Percentiles rank a stretch among this genome's conserved stretches.
Conservation (phyloP, 345 rosid species). For the Conringia planisiliqua region DNA sequence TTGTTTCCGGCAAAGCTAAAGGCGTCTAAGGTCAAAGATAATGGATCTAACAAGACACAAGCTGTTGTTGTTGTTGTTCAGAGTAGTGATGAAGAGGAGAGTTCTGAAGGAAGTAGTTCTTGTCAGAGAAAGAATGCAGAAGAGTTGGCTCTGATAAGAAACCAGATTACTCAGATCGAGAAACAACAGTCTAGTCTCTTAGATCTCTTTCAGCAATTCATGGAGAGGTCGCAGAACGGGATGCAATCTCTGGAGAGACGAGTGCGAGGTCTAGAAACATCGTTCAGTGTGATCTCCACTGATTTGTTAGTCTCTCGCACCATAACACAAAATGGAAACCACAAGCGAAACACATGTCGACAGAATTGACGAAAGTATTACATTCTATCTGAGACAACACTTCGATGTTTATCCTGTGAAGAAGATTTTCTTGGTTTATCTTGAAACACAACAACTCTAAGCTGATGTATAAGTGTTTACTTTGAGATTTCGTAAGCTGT, state of each 20-base stretch:
- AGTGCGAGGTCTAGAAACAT: constrained; percentile 81
- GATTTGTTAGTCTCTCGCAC: constrained; percentile 44
- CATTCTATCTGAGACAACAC: not conserved
- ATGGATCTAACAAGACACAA: constrained; percentile 40
- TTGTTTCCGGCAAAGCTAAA: constrained; percentile 35
- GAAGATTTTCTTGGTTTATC: not conserved
- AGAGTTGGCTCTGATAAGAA: constrained; percentile 58
- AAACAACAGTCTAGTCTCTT: constrained; percentile 77
- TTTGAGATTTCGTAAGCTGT: not conserved
- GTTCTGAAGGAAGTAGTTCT: constrained; percentile 30
- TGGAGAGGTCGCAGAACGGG: constrained; percentile 86
- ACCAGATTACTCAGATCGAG: constrained; percentile 83
- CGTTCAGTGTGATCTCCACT: constrained; percentile 75
- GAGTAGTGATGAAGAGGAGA: constrained; percentile 48
- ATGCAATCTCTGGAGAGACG: constrained; percentile 81
- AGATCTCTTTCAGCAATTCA: constrained; percentile 81
- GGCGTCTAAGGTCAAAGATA: constrained; percentile 34
- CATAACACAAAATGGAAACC: constrained; percentile 20
- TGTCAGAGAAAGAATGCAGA: constrained; percentile 39
- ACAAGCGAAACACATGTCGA: constrained; percentile 13
- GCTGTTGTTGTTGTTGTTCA: constrained; percentile 42
- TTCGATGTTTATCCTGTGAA: not conserved
- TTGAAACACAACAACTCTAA: not conserved
- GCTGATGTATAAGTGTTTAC: not conserved
- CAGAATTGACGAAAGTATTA: constrained; percentile 1